Percentiles rank a stretch among this genome's conserved stretches.
Evolutionary conservation across 176 grass and related monocot species (phyloP).

Genomic region (Zizania latifolia): DNA sequence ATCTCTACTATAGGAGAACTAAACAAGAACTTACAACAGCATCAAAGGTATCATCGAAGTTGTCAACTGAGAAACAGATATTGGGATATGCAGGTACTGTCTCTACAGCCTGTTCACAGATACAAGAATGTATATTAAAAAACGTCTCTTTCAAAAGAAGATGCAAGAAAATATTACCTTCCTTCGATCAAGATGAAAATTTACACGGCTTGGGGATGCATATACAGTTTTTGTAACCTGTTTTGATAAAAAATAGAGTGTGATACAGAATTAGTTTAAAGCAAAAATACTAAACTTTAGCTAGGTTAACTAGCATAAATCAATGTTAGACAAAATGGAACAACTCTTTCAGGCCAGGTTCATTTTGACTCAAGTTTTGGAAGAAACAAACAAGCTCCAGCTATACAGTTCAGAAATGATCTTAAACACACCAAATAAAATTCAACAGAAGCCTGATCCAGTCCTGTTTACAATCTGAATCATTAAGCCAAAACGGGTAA

Average conservation of each 20-base stretch:
- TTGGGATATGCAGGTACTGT: slow-evolving; percentile 85
- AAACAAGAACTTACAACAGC: slow-evolving; percentile 67
- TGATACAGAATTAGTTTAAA: neutral
- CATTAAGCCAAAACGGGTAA: neutral
- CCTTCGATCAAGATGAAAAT: slow-evolving; percentile 91
- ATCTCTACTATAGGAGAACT: neutral
- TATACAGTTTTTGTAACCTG: slow-evolving; percentile 95
- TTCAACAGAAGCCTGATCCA: neutral
- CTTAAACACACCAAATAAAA: neutral
- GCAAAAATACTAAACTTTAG: neutral
- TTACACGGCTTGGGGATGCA: slow-evolving; percentile 92
- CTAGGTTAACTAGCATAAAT: neutral
- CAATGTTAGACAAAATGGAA: neutral
- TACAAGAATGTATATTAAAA: neutral
- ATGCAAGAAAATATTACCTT: slow-evolving; percentile 49
- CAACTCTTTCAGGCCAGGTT: neutral
- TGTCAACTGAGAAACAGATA: slow-evolving; percentile 91
- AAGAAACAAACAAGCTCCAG: neutral
- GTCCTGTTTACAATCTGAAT: neutral
- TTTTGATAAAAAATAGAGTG: neutral
- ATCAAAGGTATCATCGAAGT: slow-evolving; percentile 98
- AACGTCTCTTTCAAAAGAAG: slow-evolving; percentile 5
- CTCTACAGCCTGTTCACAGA: slow-evolving; percentile 61
- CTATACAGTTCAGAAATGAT: neutral
- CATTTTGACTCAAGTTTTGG: neutral